phyloP scores from a whole-genome alignment of 1,284 basidiomycete genomes.

The Ganoderma boninense region DNA sequence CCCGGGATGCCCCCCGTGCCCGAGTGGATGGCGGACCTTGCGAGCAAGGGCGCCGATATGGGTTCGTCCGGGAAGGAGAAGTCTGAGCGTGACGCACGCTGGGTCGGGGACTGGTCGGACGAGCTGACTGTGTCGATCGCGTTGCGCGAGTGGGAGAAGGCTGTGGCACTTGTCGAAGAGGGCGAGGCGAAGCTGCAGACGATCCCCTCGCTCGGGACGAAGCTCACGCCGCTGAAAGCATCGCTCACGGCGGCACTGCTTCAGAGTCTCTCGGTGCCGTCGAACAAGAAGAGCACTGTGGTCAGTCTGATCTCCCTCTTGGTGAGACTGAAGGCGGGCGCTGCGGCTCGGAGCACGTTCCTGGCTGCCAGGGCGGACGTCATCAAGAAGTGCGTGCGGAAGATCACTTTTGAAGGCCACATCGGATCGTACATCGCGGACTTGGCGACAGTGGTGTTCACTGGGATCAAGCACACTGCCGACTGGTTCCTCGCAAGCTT shows the following conservation, averaged over 20 bases:
- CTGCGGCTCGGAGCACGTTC: slow-evolving; percentile 87
- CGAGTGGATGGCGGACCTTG: slow-evolving; percentile 77
- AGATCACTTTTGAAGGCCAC: slow-evolving; percentile 93
- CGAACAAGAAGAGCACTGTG: slow-evolving; percentile 82
- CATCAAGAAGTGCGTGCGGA: slow-evolving; percentile 79
- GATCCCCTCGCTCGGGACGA: slow-evolving; percentile 61
- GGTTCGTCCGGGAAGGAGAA: slow-evolving; percentile 70
- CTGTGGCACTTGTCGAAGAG: slow-evolving; percentile 85
- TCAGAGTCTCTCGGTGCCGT: slow-evolving; percentile 75
- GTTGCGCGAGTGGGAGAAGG: slow-evolving; percentile 88
- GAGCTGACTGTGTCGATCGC: slow-evolving; percentile 93
- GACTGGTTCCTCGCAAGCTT: slow-evolving; percentile 99
- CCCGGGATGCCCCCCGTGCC: slow-evolving; percentile 56
- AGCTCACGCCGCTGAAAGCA: slow-evolving; percentile 74
- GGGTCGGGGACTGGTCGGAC: slow-evolving; percentile 92
- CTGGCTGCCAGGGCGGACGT: slow-evolving; percentile 82
- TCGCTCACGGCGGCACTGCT: slow-evolving; percentile 80
- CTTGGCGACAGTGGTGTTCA: slow-evolving; percentile 86
- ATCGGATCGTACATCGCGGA: slow-evolving; percentile 85
- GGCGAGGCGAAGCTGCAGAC: slow-evolving; percentile 72
- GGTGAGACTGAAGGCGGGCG: slow-evolving; percentile 77
- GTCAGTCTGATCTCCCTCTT: slow-evolving; percentile 80
- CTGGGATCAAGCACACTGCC: slow-evolving; percentile 92
- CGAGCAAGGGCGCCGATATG: slow-evolving; percentile 58
- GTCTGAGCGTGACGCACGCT: slow-evolving; percentile 80